phyloP scores from a whole-genome alignment of 345 rosid species.

The Theobroma cacao region DNA sequence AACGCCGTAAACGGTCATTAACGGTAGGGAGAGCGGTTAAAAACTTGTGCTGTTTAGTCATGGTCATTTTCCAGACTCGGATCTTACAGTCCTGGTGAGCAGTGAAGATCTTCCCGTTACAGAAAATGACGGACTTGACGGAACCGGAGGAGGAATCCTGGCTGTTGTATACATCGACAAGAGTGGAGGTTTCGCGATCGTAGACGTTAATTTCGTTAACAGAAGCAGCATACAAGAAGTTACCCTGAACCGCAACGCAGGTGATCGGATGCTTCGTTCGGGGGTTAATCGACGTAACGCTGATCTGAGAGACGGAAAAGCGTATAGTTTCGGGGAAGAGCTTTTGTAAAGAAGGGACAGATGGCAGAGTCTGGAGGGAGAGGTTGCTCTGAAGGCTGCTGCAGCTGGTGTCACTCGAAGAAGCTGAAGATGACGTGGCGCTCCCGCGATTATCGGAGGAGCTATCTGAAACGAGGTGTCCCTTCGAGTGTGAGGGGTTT shows the following conservation, averaged over 20 bases:
- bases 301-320: constrained; percentile 39
- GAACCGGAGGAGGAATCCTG: constrained; percentile 60
- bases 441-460: constrained; percentile 16
- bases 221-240: constrained; percentile 62
- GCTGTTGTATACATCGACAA: constrained; percentile 43
- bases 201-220: constrained; percentile 66
- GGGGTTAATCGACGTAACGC: constrained; percentile 41
- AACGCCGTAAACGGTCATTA: constrained; percentile 74
- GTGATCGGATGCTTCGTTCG: constrained; percentile 46
- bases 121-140: constrained; percentile 60
- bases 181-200: constrained; percentile 41
- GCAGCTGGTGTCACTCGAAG: constrained; percentile 23
- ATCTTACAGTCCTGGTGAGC: constrained; percentile 87
- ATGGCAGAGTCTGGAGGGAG: constrained; percentile 79
- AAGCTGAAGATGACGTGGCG: constrained; percentile 25
- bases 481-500: constrained; percentile 13
- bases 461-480: constrained; percentile 28
- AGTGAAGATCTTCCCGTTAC: constrained; percentile 57
- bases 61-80: constrained; percentile 72
- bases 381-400: constrained; percentile 62
- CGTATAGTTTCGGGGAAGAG: constrained; percentile 36
- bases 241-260: constrained; percentile 53
- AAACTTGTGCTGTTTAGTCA: constrained; percentile 39
- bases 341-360: constrained; percentile 74
- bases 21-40: constrained; percentile 65